These are phyloP conservation scores for Dothideomycetes sp. DNA, from an alignment of 2,329 filamentous ascomycete species.

Conservation along the genomic window DNA sequence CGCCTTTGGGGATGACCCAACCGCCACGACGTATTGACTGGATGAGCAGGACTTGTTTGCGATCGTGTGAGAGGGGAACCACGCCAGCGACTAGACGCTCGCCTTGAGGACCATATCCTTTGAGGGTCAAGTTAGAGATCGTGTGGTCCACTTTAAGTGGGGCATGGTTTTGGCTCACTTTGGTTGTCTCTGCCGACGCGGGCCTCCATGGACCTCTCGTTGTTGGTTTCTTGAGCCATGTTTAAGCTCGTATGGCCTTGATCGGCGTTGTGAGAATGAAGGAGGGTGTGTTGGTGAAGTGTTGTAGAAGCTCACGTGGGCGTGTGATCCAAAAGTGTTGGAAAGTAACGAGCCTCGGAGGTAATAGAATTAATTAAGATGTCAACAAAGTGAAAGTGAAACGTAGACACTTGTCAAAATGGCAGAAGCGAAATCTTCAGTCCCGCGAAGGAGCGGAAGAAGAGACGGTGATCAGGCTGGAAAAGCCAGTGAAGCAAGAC, in stretches of 20 bases:
- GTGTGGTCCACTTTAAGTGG: neutral
- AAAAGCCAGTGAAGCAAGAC: slow-evolving; percentile 22
- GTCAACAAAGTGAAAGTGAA: slow-evolving; percentile 14
- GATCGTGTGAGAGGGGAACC: slow-evolving; percentile 79
- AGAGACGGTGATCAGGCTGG: slow-evolving; percentile 34
- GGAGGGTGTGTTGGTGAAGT: neutral
- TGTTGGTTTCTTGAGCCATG: slow-evolving; percentile 36
- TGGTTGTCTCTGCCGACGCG: slow-evolving; percentile 70
- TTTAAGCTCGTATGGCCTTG: neutral
- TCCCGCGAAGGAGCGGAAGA: slow-evolving; percentile 42
- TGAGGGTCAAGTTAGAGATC: slow-evolving; percentile 19
- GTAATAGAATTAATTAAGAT: slow-evolving; percentile 14
- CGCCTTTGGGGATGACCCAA: slow-evolving; percentile 96
- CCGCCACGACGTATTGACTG: slow-evolving; percentile 83
- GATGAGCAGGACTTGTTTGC: slow-evolving; percentile 81
- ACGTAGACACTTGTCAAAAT: slow-evolving; percentile 24
- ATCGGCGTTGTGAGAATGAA: neutral
- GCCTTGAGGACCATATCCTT: slow-evolving; percentile 86
- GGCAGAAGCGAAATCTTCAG: slow-evolving; percentile 29
- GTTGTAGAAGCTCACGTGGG: slow-evolving; percentile 1
- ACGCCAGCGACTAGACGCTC: slow-evolving; percentile 93
- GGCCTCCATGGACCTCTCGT: slow-evolving; percentile 48
- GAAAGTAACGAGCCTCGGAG: slow-evolving; percentile 16
- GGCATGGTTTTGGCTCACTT: slow-evolving; percentile 49
- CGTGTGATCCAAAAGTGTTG: slow-evolving; percentile 15